These are phyloP conservation scores for Sarcomyxa edulis DNA, from an alignment of 768 basidiomycete species.

Conservation along the genomic window DNA sequence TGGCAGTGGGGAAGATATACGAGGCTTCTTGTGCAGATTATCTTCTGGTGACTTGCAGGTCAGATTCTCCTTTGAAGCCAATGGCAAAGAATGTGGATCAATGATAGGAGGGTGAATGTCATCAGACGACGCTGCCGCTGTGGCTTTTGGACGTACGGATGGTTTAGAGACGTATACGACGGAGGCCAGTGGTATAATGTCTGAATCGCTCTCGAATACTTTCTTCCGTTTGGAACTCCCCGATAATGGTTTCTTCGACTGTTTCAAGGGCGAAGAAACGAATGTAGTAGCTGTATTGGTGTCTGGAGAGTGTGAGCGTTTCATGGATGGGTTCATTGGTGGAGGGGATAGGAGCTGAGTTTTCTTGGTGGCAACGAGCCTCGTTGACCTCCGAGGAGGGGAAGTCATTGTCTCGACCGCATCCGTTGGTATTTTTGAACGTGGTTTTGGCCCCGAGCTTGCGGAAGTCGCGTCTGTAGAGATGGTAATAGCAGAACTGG, in stretches of 20 bases:
- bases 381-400: not conserved
- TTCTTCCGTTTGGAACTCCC: slow-evolving; percentile 23
- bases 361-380: not conserved
- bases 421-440: not conserved
- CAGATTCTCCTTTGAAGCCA: slow-evolving; percentile 19
- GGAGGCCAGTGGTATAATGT: slow-evolving; percentile 18
- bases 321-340: not conserved
- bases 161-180: slow-evolving; percentile 26
- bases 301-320: not conserved
- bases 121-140: slow-evolving; percentile 1
- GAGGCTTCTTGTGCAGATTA: slow-evolving; percentile 30
- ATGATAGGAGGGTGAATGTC: slow-evolving; percentile 5
- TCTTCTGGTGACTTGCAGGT: slow-evolving; percentile 9
- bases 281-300: slow-evolving; percentile 9
- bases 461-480: not conserved
- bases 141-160: slow-evolving; percentile 10
- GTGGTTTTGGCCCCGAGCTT: not conserved
- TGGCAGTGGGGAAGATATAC: slow-evolving; percentile 26
- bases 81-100: slow-evolving; percentile 11
- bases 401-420: not conserved
- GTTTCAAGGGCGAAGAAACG: slow-evolving; percentile 8
- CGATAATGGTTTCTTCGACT: slow-evolving; percentile 5
- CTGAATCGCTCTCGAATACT: slow-evolving; percentile 33
- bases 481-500: not conserved
- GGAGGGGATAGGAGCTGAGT: not conserved